Evolutionary conservation across 1,284 basidiomycete genomes (phyloP), one percentile per base, ranked within the genome.

Genomic region (Cryptococcus sp.): DNA sequence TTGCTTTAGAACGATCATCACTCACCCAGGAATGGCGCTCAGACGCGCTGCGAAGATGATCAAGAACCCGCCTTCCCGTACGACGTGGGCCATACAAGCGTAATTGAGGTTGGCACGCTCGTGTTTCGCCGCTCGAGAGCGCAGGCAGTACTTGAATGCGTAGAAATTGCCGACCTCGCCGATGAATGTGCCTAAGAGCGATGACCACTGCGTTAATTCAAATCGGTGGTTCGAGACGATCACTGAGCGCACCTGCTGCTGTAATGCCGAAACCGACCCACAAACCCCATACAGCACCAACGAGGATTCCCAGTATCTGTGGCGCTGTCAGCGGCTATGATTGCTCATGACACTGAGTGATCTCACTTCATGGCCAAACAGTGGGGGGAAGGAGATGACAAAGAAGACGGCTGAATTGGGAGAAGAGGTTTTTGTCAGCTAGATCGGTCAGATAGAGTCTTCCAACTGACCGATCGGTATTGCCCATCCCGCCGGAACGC

Each of bases 11-110:
- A 5, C 7, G 13, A 13, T 35, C 8, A 10, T 35, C 15, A 68
- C 72, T 63, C 47, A 78, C 74, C 88, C 88, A 0, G 90, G 90
- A 52, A 91, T 89, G n/a, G 88, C 88, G 64, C 86, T 88, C 55
- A 89, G 80, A 27, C 90, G 83, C 7, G 86, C 86, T 46, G 89
- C 82, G 27, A 90, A 81, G 1, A 88, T 86, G 65, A 91, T 85
- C 70, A 81, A 84, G 78, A 92, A 89, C 0, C 90, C 90, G 19
- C 90, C 90, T 23, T 90, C 86, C 6, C 88, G 82, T 5, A 92
- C 85, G 43, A 90, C 86, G 61, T 84, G 83, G 0, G 88, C 87
- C 45, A 93, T 82, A 72, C 88, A 89, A 3, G 85, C 89, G 73
- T 92, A 93, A 39, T 82, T 80, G 40, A 91, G 80, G 58, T 88